A percentile compares a stretch with the other conserved stretches of the same genome.
Conservation (phyloP, 139 green algal genomes). For the Closterium sp. region DNA sequence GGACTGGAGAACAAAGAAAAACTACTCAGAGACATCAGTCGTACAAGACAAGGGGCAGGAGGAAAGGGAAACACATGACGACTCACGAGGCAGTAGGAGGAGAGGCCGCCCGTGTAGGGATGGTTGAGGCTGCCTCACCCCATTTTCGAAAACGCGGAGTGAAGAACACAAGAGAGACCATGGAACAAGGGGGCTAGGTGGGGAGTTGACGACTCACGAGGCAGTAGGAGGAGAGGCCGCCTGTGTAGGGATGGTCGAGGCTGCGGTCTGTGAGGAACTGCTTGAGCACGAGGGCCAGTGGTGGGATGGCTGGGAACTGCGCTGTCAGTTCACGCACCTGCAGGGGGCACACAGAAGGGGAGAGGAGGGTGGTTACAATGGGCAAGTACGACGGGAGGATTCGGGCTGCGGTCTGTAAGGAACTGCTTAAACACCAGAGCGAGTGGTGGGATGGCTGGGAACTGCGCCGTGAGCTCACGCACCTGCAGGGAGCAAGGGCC, state of each 20-base stretch:
- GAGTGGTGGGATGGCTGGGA: background rate
- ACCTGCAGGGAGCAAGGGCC: background rate
- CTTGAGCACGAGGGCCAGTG: slow-evolving; percentile 35
- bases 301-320: slow-evolving; percentile 24
- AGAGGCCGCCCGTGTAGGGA: slow-evolving; percentile 32
- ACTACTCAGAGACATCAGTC: no score
- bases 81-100: slow-evolving; percentile 43
- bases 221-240: slow-evolving; percentile 43
- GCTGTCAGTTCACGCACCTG: slow-evolving; percentile 34
- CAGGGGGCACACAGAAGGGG: background rate
- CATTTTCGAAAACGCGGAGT: no score
- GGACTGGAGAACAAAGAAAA: no score
- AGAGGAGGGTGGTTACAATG: background rate
- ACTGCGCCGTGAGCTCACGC: background rate
- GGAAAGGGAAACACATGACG: no score
- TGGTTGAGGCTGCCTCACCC: background rate
- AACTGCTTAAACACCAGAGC: no score
- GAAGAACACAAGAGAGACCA: no score
- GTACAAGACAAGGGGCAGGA: no score
- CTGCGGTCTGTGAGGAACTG: slow-evolving; percentile 40
- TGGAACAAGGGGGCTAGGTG: no score
- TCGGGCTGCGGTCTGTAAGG: background rate
- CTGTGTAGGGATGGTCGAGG: slow-evolving; percentile 35
- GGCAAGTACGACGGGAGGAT: background rate
- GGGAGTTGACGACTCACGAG: no score